Conservation (phyloP, 1,284 basidiomycete genomes). For the Boletellus deceptivus region DNA sequence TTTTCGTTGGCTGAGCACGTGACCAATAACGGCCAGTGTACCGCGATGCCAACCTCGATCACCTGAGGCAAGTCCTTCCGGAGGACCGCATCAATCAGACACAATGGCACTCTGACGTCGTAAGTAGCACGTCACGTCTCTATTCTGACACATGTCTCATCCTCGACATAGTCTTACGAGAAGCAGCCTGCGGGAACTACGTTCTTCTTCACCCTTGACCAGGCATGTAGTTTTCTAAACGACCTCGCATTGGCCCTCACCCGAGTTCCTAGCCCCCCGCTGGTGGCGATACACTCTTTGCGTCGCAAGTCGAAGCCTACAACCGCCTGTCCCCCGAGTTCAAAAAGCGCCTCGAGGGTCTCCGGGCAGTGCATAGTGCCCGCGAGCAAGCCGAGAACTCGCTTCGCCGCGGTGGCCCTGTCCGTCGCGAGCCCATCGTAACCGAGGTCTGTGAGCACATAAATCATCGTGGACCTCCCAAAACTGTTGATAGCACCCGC, state of each 20-base stretch:
- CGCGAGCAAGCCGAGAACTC: slow-evolving; percentile 59
- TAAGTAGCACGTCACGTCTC: slow-evolving; percentile 19
- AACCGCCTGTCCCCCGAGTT: slow-evolving; percentile 69
- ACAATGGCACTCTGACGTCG: slow-evolving; percentile 48
- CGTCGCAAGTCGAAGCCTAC: slow-evolving; percentile 62
- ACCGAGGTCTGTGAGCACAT: slow-evolving; percentile 37
- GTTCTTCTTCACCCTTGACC: slow-evolving; percentile 56
- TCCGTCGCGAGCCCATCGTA: slow-evolving; percentile 64
- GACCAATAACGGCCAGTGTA: slow-evolving; percentile 22
- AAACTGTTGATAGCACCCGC: slow-evolving; percentile 38
- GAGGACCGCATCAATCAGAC: slow-evolving; percentile 29
- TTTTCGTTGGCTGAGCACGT: background rate
- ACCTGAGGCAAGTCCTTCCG: background rate
- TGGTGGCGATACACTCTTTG: slow-evolving; percentile 62
- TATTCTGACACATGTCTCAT: background rate
- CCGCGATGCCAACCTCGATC: slow-evolving; percentile 9
- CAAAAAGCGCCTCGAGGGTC: slow-evolving; percentile 60
- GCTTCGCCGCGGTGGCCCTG: slow-evolving; percentile 47
- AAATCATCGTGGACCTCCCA: slow-evolving; percentile 14
- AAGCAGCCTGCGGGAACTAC: slow-evolving; percentile 61
- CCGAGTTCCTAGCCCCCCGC: slow-evolving; percentile 19
- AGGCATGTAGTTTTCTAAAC: slow-evolving; percentile 13
- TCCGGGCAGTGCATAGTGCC: slow-evolving; percentile 64
- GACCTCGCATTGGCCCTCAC: background rate
- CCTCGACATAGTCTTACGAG: slow-evolving; percentile 47